phyloP scores from a whole-genome alignment of 805 yeast genomes.

The Komagataella mondaviorum region DNA sequence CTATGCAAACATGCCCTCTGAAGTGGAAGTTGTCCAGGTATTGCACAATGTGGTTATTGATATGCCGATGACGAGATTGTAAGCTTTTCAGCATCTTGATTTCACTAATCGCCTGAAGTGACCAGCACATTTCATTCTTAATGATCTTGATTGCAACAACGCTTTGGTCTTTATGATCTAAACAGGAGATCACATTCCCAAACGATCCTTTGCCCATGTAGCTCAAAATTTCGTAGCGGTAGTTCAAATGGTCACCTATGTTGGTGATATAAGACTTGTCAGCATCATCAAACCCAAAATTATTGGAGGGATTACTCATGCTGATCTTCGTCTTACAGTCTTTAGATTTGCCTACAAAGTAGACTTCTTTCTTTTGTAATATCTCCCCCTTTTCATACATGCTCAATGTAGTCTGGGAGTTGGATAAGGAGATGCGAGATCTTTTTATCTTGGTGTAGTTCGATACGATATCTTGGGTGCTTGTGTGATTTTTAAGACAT shows the following conservation, averaged over 20 bases:
- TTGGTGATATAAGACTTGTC: slow-evolving; percentile 45
- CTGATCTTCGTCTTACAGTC: slow-evolving; percentile 16
- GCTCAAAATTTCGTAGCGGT: slow-evolving; percentile 49
- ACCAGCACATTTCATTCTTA: slow-evolving; percentile 60
- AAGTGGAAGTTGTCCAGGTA: slow-evolving; percentile 64
- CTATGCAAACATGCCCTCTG: slow-evolving; percentile 72
- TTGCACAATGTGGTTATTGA: slow-evolving; percentile 25
- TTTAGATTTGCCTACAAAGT: slow-evolving; percentile 29
- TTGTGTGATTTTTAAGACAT: not conserved
- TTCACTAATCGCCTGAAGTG: slow-evolving; percentile 67
- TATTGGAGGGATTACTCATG: slow-evolving; percentile 23
- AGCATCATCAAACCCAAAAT: slow-evolving; percentile 64
- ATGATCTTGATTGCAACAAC: slow-evolving; percentile 67
- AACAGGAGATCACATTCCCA: slow-evolving; percentile 62
- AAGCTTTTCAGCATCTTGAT: slow-evolving; percentile 50
- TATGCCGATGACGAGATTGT: slow-evolving; percentile 5
- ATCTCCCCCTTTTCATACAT: slow-evolving; percentile 53
- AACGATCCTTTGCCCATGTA: slow-evolving; percentile 70
- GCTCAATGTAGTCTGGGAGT: slow-evolving; percentile 16
- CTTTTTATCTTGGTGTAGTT: not conserved
- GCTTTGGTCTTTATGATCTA: slow-evolving; percentile 40
- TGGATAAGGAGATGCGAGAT: not conserved
- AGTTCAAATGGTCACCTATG: slow-evolving; percentile 61
- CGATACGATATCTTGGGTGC: not conserved
- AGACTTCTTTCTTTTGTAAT: slow-evolving; percentile 31